Evolutionary conservation across 108 stramenopile species (phyloP), one percentile per base, ranked within the genome.

Genomic region (Fragilaria radians): DNA sequence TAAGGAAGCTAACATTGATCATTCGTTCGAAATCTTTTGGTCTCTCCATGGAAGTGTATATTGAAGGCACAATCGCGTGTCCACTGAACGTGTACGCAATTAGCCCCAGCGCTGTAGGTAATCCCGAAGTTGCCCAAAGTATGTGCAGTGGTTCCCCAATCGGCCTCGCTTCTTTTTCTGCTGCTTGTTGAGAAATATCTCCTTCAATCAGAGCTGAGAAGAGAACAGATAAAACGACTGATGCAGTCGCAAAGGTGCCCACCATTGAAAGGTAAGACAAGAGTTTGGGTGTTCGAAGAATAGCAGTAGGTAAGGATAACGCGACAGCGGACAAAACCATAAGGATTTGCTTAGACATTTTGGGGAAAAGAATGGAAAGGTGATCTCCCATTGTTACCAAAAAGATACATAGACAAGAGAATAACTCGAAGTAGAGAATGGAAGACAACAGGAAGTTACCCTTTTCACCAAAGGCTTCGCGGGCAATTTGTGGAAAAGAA

Each of bases 61-160:
- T 86, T 11, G 74, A 76, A 7, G 88, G 88, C 23, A 89, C 76
- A 58, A 89, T 86, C 11, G 88, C 88, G 70, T 89, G 88, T 9
- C 88, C 88, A 18, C 67, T 70, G 71, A 89, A 89, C 32, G 78
- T 80, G 59, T 84, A 89, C 18, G 88, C 88, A 25, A 85, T 80
- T 21, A 89, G 59, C 25, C 84, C 88, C 32, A 86, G 68, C 7
- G 84, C 81, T 18, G 77, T 27, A 27, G 76, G 49, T 27, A 88
- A 33, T 17, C 87, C 87, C 58, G 53, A 49, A 5, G 70, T 23
- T 32, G 62, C 31, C 61, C 64, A 81, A 21, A 47, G 33, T 34
- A 49, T 57, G 67, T 64, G 81, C 32, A 57, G 48, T 32, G 73
- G 73, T 63, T 28, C 75, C 60, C 25, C 53, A 33, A 22, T 32